Base-by-base conservation (phyloP, 2,329 filamentous ascomycete species). In the Sporothrix inflata region DNA sequence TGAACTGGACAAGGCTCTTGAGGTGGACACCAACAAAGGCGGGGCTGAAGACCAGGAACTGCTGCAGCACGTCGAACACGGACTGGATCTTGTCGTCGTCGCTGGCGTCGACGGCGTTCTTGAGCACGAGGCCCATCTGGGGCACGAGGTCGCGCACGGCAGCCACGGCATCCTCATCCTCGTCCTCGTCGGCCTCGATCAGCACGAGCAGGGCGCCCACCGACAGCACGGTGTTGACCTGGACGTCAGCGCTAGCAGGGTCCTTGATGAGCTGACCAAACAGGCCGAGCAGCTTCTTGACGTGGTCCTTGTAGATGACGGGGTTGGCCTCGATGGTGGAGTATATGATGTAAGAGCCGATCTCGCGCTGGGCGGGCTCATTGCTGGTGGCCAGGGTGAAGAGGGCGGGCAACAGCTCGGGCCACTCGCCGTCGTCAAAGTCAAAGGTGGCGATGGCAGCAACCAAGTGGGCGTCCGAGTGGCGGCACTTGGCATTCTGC, bases 1-100 rank as follows among this genome's bases (percentile, higher is more conserved):
- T 98, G 85, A 98, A 97, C 77, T 92, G 89, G 74, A 98, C 87
- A 9, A 99, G 88, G 78, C 98, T 94, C 80, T 91, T 93, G 79
- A 99, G 93, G 84, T 98, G 94, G 71, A 89, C 86, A 76, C 91
- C 92, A 69, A 98, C 85, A 68, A 98, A 88, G 63, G 93, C 89
- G 40, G 93, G 92, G 80, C 98, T 95, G 81, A 94, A 97, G 75
- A 92, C 92, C 70, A 99, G 88, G 78, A 98, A 91, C 68, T 93
- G 96, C 85, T 98, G 96, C 88, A 98, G 97, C 76, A 97, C 94
- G 80, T 98, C 96, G 77, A 98, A 99, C 34, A 94, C 90, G 79
- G 95, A 91, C 85, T 95, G 93, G 77, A 92, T 91, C 80, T 92
- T 91, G 79, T 97, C 94, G 77, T 98, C 94, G 77, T 98, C 92